Evolutionary conservation across 2,329 filamentous ascomycete genomes (phyloP), one percentile per base, ranked within the genome.

Genomic region (Colletotrichum musicola): DNA sequence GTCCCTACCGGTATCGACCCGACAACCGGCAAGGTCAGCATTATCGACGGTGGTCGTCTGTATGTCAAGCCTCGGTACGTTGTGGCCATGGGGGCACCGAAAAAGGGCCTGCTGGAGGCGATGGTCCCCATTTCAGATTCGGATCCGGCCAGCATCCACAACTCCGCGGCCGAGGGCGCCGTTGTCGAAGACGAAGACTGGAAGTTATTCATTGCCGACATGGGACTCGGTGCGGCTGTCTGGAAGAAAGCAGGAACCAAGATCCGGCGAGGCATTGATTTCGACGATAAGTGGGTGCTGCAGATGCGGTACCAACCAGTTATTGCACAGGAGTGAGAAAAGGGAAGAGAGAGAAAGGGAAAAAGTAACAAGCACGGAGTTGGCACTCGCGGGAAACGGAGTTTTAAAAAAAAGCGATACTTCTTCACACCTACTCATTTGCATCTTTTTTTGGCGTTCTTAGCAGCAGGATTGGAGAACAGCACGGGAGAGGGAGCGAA

Each of bases 1-100:
- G 89, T 97, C 6, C 96, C 96, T 0, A 95, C 93, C 0, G 96
- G 96, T 5, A 89, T 97, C 57, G 94, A 95, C 71, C 93, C 93
- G 3, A 89, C 90, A 0, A 91, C 90, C 46, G 94, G 94, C 74
- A 87, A 87, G 76, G 85, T 88, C 16, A 87, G 85, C 64, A 82
- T 88, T 58, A 87, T 89, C 49, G 94, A 98, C 75, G 93, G 93
- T 3, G 88, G 91, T 60, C 90, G 90, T 46, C 84, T 98, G 3
- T 94, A 94, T 72, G 89, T 98, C 57, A 90, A 92, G 69, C 91
- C 94, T 0, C 92, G 93, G 62, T 94, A 92, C 70, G 90, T 98
- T 25, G 90, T 97, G 4, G 91, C 93, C 35, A 89, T 98, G 62
- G 95, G 93, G 1, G 94, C 93, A 2, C 95, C 96, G 0, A 94